Conservation (phyloP, 1,284 basidiomycete genomes). For the Porogramme epimiltina region DNA sequence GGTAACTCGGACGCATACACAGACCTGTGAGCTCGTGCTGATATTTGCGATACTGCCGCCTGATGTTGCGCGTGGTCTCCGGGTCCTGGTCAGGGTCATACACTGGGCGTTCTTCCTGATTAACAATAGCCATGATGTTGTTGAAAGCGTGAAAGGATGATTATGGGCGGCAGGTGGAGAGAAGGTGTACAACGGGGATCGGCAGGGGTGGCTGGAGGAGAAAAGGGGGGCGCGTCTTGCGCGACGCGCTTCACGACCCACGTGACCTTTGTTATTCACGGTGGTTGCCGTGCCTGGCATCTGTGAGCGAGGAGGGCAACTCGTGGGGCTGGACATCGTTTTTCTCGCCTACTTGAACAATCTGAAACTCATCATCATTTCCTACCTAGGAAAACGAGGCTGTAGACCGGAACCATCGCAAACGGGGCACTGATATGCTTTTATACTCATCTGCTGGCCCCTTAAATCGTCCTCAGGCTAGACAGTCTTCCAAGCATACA, state of each 20-base stretch:
- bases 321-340: too few species aligned
- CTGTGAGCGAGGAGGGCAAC: too few species aligned
- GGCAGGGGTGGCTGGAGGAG: neutral
- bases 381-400: too few species aligned
- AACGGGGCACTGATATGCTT: too few species aligned
- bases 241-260: neutral
- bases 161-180: neutral
- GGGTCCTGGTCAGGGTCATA: constrained; percentile 83
- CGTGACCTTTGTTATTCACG: neutral
- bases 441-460: too few species aligned
- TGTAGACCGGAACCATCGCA: too few species aligned
- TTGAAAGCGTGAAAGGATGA: neutral
- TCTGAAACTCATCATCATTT: too few species aligned
- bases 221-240: neutral
- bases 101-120: constrained; percentile 22
- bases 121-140: constrained; percentile 7
- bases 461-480: too few species aligned
- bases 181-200: neutral
- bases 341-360: too few species aligned
- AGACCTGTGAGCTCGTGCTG: constrained; percentile 59
- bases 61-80: constrained; percentile 69
- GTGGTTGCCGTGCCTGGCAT: too few species aligned
- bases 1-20: constrained; percentile 1
- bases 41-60: constrained; percentile 55
- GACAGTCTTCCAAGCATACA: too few species aligned